A percentile compares a stretch with the other conserved stretches of the same genome.
Evolutionary conservation across 2,329 filamentous ascomycete genomes (phyloP).

Genomic region (Phialophora expanda): DNA sequence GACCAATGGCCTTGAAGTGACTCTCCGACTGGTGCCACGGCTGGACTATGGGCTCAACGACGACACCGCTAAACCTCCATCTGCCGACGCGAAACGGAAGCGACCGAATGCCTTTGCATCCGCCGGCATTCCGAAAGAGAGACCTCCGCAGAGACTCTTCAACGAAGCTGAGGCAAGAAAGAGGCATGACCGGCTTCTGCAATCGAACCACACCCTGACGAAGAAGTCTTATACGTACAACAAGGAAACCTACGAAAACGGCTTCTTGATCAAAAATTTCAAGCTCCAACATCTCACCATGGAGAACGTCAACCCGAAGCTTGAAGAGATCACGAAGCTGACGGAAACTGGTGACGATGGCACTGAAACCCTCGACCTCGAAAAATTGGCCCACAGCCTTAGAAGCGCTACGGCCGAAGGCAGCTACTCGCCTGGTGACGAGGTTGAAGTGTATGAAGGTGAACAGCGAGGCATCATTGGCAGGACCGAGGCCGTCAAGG

Average conservation of each 20-base stretch:
- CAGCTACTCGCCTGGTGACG: constrained; percentile 87
- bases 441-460: constrained; percentile 94
- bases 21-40: constrained; percentile 84
- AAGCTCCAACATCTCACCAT: constrained; percentile 85
- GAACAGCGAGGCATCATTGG: constrained; percentile 92
- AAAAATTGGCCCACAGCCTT: constrained; percentile 85
- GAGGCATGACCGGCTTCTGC: constrained; percentile 71
- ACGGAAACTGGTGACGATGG: constrained; percentile 87
- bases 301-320: constrained; percentile 86
- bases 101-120: constrained; percentile 60
- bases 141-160: constrained; percentile 87
- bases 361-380: constrained; percentile 89
- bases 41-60: constrained; percentile 91
- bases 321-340: constrained; percentile 96
- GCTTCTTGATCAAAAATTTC: constrained; percentile 91
- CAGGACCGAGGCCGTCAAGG: constrained; percentile 81
- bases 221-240: constrained; percentile 81
- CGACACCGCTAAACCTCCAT: constrained; percentile 59
- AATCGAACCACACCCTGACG: constrained; percentile 55
- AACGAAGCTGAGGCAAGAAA: constrained; percentile 93
- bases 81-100: constrained; percentile 75
- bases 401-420: constrained; percentile 82
- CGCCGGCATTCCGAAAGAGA: constrained; percentile 60
- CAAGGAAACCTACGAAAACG: constrained; percentile 87
- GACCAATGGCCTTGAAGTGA: constrained; percentile 86